These are phyloP conservation scores for Sedum album DNA, from an alignment of 164 flowering plant genomes.

Conservation along the genomic window DNA sequence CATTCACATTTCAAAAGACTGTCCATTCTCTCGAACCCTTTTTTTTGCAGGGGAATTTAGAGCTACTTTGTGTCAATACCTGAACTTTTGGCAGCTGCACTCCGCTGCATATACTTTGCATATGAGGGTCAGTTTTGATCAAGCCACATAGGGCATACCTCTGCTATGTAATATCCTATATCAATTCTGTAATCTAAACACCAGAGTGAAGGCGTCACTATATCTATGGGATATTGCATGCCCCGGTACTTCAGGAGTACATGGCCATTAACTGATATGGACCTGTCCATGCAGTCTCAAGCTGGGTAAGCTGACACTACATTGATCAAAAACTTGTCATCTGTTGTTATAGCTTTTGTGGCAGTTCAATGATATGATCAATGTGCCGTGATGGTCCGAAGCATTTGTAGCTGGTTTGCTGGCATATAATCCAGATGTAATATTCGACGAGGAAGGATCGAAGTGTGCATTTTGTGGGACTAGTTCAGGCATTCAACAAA, in stretches of 20 bases:
- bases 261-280: constrained; percentile 6
- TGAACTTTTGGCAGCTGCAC: constrained; percentile 3
- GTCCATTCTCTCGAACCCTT: background rate
- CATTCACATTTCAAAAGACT: background rate
- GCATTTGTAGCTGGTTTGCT: constrained; percentile 1
- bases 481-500: background rate
- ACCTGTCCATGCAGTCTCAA: constrained; percentile 9
- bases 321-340: background rate
- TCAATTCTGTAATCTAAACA: constrained; percentile 10
- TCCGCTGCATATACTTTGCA: constrained; percentile 8
- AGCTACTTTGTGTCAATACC: constrained; percentile 4
- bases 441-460: constrained; percentile 1
- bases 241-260: constrained; percentile 11
- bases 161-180: background rate
- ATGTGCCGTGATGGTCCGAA: background rate
- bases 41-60: background rate
- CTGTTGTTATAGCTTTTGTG: background rate
- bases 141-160: background rate
- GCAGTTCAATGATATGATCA: constrained; percentile 6
- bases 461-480: constrained; percentile 4
- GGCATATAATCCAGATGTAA: background rate
- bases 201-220: constrained; percentile 8
- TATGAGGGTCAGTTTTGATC: constrained; percentile 3
- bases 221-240: constrained; percentile 2
- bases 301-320: background rate